phyloP scores from a whole-genome alignment of 2,329 filamentous ascomycete genomes.

The Tolypocladium inflatum region DNA sequence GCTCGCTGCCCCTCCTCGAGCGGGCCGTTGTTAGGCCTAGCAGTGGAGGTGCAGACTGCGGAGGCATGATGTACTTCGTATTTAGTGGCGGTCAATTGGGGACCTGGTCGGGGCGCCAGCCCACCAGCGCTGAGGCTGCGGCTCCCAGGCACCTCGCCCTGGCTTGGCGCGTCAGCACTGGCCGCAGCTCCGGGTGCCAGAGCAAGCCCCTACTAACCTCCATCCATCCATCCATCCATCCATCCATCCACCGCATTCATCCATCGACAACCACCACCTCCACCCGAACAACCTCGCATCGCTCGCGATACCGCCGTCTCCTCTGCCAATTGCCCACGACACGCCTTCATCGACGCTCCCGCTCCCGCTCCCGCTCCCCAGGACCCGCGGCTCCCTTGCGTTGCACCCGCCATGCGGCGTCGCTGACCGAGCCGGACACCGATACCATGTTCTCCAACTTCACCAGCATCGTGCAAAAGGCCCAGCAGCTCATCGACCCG shows the following conservation, averaged over 20 bases:
- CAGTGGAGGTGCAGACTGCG: no score
- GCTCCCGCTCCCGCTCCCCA: not conserved
- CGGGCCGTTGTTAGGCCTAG: no score
- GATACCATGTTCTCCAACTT: constrained; percentile 50
- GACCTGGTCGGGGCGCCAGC: not conserved
- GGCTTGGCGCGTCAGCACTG: not conserved
- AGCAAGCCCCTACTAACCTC: not conserved
- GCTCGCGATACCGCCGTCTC: not conserved
- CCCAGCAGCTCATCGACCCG: constrained; percentile 89
- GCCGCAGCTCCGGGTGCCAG: not conserved
- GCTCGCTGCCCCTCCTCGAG: no score
- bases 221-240: not conserved
- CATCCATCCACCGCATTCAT: not conserved
- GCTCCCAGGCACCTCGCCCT: not conserved
- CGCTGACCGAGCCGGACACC: constrained; percentile 15
- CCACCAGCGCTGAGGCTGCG: not conserved
- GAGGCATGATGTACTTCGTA: no score
- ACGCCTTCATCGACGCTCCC: not conserved
- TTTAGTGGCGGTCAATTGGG: not conserved
- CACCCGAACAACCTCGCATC: not conserved
- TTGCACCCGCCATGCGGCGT: constrained; percentile 28
- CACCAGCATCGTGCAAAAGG: constrained; percentile 84
- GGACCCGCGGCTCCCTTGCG: not conserved
- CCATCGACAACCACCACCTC: not conserved
- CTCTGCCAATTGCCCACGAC: not conserved